Conservation (phyloP, 2,329 filamentous ascomycete species). For the Westerdykella ornata region DNA sequence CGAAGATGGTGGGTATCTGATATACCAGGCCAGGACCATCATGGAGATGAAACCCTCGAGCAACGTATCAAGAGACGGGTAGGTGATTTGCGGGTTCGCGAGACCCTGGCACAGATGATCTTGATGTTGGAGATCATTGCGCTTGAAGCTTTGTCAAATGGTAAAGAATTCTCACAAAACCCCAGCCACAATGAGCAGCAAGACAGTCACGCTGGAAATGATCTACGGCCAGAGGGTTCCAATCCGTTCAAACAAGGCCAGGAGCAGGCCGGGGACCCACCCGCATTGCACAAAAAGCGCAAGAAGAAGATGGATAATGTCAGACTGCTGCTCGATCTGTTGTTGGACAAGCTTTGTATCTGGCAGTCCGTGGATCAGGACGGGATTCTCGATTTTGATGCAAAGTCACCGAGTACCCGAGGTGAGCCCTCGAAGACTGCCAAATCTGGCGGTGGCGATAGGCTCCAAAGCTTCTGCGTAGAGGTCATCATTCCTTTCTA, state of each 20-base stretch:
- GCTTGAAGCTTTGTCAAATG: constrained; percentile 49
- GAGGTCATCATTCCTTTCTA: constrained; percentile 82
- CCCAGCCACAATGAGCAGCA: neutral
- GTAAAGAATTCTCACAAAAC: constrained; percentile 25
- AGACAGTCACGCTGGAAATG: constrained; percentile 8
- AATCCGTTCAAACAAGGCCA: constrained; percentile 20
- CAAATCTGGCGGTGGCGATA: constrained; percentile 45
- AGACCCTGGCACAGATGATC: constrained; percentile 76
- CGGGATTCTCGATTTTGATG: constrained; percentile 35
- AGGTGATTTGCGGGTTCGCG: constrained; percentile 62
- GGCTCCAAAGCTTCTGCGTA: constrained; percentile 67
- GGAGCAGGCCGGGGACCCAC: neutral
- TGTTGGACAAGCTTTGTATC: constrained; percentile 72
- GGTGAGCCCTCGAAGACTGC: constrained; percentile 15
- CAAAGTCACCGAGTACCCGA: constrained; percentile 19
- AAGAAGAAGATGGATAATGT: constrained; percentile 61
- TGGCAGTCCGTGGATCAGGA: constrained; percentile 71
- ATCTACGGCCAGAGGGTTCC: constrained; percentile 5
- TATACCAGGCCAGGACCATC: constrained; percentile 34
- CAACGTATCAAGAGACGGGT: constrained; percentile 56
- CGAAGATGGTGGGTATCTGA: constrained; percentile 61
- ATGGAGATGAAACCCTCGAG: constrained; percentile 32
- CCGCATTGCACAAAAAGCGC: constrained; percentile 29
- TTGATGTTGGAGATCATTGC: constrained; percentile 70
- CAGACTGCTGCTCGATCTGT: constrained; percentile 60